Evolutionary conservation across 768 basidiomycete species (phyloP).

Genomic region (Lactarius sp.): DNA sequence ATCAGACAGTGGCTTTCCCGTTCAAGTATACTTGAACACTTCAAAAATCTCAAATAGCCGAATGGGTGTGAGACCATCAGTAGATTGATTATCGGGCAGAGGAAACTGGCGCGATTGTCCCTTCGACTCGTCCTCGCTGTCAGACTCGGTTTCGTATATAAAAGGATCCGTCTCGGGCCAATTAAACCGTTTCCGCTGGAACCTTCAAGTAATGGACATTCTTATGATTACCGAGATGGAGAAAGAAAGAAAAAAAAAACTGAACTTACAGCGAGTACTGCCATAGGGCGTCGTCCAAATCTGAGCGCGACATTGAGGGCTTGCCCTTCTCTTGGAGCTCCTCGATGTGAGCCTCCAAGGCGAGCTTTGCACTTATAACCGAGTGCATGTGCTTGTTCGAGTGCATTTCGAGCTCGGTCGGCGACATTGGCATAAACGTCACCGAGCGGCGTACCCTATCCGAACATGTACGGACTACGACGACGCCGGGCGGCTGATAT

Average conservation of each 20-base stretch:
- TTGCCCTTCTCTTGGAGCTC: constrained; percentile 31
- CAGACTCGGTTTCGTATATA: constrained; percentile 2
- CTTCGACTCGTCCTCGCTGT: not conserved
- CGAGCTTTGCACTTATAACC: constrained; percentile 56
- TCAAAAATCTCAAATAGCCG: constrained; percentile 23
- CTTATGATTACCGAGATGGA: constrained; percentile 1
- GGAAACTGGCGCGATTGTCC: not conserved
- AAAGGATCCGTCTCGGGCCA: constrained; percentile 44
- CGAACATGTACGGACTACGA: constrained; percentile 34
- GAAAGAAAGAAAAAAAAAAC: not conserved
- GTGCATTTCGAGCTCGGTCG: constrained; percentile 68
- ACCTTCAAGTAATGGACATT: constrained; percentile 37
- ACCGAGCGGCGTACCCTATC: constrained; percentile 37
- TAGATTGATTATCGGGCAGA: constrained; percentile 2
- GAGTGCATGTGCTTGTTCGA: constrained; percentile 65
- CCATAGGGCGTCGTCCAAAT: constrained; percentile 44
- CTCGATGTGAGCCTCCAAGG: constrained; percentile 47
- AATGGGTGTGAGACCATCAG: constrained; percentile 23
- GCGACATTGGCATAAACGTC: constrained; percentile 53
- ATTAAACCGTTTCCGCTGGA: constrained; percentile 61
- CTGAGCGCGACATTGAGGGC: constrained; percentile 28
- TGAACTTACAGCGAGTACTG: constrained; percentile 55
- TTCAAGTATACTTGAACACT: constrained; percentile 13
- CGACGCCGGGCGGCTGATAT: constrained; percentile 57
- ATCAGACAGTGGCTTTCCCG: not conserved